Percentiles rank a stretch among this genome's conserved stretches.
Conservation (phyloP, 2,329 filamentous ascomycete genomes). For the Colletotrichum echinochloae region DNA sequence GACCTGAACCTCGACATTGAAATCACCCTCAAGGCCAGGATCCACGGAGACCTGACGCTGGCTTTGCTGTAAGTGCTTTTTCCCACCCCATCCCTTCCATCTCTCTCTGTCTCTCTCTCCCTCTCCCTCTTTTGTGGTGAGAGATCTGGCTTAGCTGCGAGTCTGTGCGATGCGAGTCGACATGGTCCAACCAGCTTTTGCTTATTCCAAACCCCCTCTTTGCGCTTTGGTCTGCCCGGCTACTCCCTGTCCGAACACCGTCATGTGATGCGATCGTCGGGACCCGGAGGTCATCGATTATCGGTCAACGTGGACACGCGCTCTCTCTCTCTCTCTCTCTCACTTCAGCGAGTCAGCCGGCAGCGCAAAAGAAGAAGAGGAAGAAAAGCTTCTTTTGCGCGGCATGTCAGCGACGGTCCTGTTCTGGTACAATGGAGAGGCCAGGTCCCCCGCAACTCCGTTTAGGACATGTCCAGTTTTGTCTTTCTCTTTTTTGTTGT, state of each 20-base stretch:
- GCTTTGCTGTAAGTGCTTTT: constrained; percentile 72
- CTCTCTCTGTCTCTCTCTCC: too few species aligned
- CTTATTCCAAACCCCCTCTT: not conserved
- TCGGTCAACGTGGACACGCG: not conserved
- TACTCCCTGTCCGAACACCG: not conserved
- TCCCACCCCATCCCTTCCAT: not conserved
- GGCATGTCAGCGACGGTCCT: not conserved
- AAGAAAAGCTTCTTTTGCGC: not conserved
- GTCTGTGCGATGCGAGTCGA: constrained; percentile 10
- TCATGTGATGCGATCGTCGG: constrained; percentile 14
- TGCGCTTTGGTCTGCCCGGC: constrained; percentile 2
- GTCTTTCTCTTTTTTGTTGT: too few species aligned
- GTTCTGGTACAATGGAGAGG: not conserved
- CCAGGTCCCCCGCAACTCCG: too few species aligned
- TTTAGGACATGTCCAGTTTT: too few species aligned
- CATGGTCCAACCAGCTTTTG: not conserved
- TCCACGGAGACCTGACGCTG: constrained; percentile 85
- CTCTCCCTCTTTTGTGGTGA: not conserved
- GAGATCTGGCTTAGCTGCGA: not conserved
- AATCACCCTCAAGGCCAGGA: constrained; percentile 86
- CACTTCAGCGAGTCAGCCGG: constrained; percentile 14
- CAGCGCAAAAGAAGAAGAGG: not conserved
- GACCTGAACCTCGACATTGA: constrained; percentile 84
- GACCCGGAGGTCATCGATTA: not conserved
- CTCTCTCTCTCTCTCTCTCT: not conserved